These are phyloP conservation scores for Fusarium citri DNA, from an alignment of 2,329 filamentous ascomycete species.

Conservation along the genomic window DNA sequence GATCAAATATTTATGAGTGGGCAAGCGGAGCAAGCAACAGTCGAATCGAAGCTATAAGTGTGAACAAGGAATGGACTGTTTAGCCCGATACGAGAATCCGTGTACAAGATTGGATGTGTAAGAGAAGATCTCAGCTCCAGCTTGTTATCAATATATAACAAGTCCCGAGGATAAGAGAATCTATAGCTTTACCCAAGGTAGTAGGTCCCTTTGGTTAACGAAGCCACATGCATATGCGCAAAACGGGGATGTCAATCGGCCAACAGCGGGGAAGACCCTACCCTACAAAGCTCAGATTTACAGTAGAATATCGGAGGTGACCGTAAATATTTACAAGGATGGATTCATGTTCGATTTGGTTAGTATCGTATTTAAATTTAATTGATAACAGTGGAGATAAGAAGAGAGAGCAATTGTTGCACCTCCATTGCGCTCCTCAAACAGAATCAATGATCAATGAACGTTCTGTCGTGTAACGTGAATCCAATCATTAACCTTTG, in stretches of 20 bases:
- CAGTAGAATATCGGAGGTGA: conserved; percentile 31
- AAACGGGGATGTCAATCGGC: conserved; percentile 41
- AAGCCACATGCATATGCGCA: conserved; percentile 43
- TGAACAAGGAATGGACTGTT: not conserved
- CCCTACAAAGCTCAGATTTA: conserved; percentile 8
- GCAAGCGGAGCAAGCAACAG: conserved; percentile 8
- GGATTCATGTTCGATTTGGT: not conserved
- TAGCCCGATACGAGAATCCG: conserved; percentile 2
- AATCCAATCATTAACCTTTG: conserved; percentile 1
- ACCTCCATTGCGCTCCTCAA: not conserved
- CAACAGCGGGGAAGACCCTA: conserved; percentile 23
- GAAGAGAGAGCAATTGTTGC: not conserved
- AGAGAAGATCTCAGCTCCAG: conserved; percentile 20
- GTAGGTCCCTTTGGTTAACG: conserved; percentile 29
- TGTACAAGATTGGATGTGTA: conserved; percentile 26
- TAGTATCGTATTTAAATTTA: not conserved
- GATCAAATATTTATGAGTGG: conserved; percentile 27
- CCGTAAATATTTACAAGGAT: conserved; percentile 23
- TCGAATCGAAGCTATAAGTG: conserved; percentile 2
- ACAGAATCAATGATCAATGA: not conserved
- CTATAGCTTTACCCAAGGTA: conserved; percentile 31
- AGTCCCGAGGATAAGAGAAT: conserved; percentile 37
- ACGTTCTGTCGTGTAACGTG: not conserved
- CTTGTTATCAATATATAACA: conserved; percentile 30
- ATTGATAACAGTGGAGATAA: conserved; percentile 12